A percentile compares a stretch with the other conserved stretches of the same genome.
Evolutionary conservation across 2,329 filamentous ascomycete species (phyloP).

Genomic region (Pseudogymnoascus sp.): DNA sequence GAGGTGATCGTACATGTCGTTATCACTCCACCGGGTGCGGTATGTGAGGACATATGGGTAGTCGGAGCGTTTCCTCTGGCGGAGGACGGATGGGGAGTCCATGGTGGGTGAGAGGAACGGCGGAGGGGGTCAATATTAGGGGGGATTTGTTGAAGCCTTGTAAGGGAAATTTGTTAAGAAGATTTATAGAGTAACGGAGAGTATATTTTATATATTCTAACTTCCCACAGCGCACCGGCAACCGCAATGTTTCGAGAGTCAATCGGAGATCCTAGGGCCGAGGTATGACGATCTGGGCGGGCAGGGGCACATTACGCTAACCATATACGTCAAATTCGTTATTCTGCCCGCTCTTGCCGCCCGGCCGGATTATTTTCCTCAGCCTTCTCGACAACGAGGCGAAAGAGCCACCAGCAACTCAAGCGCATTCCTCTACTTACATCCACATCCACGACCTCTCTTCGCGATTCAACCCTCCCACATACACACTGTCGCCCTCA

Average conservation of each 20-base stretch:
- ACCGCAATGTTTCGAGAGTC: not conserved
- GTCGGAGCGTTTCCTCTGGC: constrained; percentile 44
- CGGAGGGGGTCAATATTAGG: not conserved
- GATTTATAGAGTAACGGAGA: not conserved
- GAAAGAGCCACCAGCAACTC: not conserved
- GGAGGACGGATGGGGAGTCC: not conserved
- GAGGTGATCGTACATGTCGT: constrained; percentile 53
- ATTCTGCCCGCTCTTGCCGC: not conserved
- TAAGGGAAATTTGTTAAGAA: not conserved
- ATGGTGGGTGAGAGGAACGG: not conserved
- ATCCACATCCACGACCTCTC: not conserved
- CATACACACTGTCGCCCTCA: constrained; percentile 38
- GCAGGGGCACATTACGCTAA: not conserved
- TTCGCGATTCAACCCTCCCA: not conserved
- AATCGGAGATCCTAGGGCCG: not conserved
- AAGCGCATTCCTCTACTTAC: not conserved
- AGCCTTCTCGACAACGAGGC: not conserved
- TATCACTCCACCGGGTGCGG: constrained; percentile 67
- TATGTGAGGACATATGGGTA: constrained; percentile 77
- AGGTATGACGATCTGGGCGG: not conserved
- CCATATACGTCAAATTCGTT: not conserved
- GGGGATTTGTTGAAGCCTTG: not conserved
- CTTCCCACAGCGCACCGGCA: not conserved
- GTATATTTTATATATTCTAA: constrained; percentile 4
- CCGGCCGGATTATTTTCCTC: constrained; percentile 1